Evolutionary conservation across 2,329 filamentous ascomycete genomes (phyloP), one percentile per base, ranked within the genome.

Genomic region (Neoascochyta sp.): DNA sequence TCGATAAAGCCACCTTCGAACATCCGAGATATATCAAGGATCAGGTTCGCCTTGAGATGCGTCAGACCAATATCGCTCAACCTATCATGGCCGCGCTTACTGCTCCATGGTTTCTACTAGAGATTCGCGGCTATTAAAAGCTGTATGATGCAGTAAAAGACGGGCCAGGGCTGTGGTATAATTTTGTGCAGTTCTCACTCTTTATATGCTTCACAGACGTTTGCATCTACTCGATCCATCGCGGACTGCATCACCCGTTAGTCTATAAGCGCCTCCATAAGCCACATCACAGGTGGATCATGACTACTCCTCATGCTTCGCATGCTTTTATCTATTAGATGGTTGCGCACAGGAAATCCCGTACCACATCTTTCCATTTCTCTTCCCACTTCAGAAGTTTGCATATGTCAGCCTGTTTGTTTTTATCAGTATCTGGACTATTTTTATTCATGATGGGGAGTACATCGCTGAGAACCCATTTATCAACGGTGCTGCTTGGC

Each of bases 211-310:
- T 94, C 63, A 94, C 88, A 67, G 88, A 95, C 67, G 83, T 83
- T 63, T 80, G 75, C 68, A 89, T 95, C 69, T 94, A 95, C 74
- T 86, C 83, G 75, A 90, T 93, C 54, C 88, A 94, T 70, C 83
- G 88, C 34, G 83, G 78, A 34, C 75, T 93, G 40, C 88, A 95
- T 67, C 81, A 88, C 65, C 85, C 85, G 10, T 57, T 66, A 25
- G 61, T 92, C 49, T 96, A 96, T 77, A 93, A 89, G 71, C 72
- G 73, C 47, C 74, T 95, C 27, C 90, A 96, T 76, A 96, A 96
- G 78, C 83, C 88, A 46, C 90, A 96, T 67, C 90, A 96, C 80
- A 95, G 95, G 72, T 96, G 90, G 90, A 95, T 96, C 67, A 93
- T 95, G 86, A 90, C 90, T 3, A 94, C 87, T 3, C 90, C 90